Conservation (phyloP, 306 rosid species). For the Citrullus mucosospermus region DNA sequence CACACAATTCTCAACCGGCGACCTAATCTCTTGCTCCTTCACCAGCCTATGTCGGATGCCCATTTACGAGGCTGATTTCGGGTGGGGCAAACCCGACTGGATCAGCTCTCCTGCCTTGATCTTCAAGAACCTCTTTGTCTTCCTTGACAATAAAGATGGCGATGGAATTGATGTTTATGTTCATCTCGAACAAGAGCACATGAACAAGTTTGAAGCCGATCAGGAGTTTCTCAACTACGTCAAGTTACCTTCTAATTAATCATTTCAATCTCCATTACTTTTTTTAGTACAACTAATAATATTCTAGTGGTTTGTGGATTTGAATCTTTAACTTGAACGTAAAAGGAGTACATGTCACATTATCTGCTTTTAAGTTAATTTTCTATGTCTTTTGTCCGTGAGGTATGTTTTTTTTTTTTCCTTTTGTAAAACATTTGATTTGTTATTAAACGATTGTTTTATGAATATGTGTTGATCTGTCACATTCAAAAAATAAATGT, state of each 20-base stretch:
- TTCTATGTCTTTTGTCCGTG: no score
- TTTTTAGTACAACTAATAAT: no score
- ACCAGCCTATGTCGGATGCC: slow-evolving; percentile 41
- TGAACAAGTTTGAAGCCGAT: slow-evolving; percentile 18
- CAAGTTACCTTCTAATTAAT: not conserved
- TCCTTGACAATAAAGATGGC: slow-evolving; percentile 20
- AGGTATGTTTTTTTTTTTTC: no score
- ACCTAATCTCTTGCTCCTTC: slow-evolving; percentile 19
- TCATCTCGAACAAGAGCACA: slow-evolving; percentile 30
- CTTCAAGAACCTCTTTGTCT: slow-evolving; percentile 28
- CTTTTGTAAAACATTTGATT: no score
- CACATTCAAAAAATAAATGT: no score
- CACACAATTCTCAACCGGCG: slow-evolving; percentile 8
- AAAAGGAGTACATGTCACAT: no score
- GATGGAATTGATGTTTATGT: slow-evolving; percentile 39
- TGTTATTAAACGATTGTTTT: no score
- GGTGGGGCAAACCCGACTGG: slow-evolving; percentile 47
- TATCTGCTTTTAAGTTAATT: no score
- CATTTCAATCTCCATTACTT: no score
- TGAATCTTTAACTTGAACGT: no score
- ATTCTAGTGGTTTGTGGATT: no score
- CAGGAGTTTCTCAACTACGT: not conserved
- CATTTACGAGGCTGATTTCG: slow-evolving; percentile 39
- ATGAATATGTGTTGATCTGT: no score
- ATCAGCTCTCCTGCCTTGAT: slow-evolving; percentile 24